phyloP scores from a whole-genome alignment of 768 basidiomycete species.

The Tylopilus felleus region DNA sequence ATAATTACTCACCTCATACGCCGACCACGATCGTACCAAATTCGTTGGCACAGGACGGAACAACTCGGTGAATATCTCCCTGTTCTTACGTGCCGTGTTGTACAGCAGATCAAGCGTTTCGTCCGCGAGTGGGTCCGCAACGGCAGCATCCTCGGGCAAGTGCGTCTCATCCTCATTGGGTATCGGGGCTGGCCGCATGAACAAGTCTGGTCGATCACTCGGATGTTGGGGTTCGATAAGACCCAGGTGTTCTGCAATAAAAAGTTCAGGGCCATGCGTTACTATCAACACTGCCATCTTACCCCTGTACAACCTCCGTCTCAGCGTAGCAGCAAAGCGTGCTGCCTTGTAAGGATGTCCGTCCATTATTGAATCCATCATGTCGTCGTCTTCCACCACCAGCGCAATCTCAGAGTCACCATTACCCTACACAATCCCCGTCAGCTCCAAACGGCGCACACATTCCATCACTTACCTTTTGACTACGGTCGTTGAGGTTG shows the following conservation, averaged over 20 bases:
- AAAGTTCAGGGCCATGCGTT: conserved; percentile 2
- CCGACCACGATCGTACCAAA: conserved; percentile 70
- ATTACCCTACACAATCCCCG: conserved; percentile 56
- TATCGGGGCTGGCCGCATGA: conserved; percentile 78
- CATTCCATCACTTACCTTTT: conserved; percentile 45
- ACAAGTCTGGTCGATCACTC: conserved; percentile 40
- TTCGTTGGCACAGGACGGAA: conserved; percentile 89
- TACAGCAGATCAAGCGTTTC: conserved; percentile 57
- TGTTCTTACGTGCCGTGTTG: conserved; percentile 71
- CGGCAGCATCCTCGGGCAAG: conserved; percentile 55
- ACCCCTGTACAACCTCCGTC: conserved; percentile 84
- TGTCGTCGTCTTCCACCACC: conserved; percentile 85
- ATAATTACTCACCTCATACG: conserved; percentile 61
- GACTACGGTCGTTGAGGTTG: conserved; percentile 86
- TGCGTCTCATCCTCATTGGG: conserved; percentile 65
- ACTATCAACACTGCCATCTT: conserved; percentile 8
- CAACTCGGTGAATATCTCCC: conserved; percentile 81
- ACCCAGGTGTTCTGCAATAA: conserved; percentile 72
- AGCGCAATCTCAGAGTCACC: conserved; percentile 95
- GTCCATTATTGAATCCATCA: conserved; percentile 74
- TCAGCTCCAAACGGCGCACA: conserved; percentile 1
- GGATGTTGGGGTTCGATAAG: conserved; percentile 70
- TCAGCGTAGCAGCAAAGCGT: conserved; percentile 79
- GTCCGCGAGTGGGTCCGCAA: conserved; percentile 78
- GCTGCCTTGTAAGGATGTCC: conserved; percentile 68